These are phyloP conservation scores for Sclerotinia minor DNA, from an alignment of 2,329 filamentous ascomycete genomes.

Conservation along the genomic window DNA sequence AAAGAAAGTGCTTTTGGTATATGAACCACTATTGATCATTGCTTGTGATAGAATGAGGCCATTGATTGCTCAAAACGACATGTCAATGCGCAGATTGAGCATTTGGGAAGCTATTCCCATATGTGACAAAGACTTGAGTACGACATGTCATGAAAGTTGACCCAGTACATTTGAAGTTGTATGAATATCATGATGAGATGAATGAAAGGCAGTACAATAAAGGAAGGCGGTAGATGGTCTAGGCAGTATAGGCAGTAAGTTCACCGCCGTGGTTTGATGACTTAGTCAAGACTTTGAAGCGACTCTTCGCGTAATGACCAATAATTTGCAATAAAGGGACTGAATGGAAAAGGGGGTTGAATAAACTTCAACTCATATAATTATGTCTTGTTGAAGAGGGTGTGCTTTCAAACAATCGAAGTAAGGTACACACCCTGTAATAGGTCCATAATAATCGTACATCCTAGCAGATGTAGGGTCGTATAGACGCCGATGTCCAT, in stretches of 20 bases:
- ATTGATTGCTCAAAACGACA: background rate
- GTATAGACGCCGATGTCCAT: too few species aligned
- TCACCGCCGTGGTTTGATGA: too few species aligned
- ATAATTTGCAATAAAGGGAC: background rate
- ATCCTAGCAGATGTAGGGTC: too few species aligned
- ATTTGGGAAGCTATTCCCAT: background rate
- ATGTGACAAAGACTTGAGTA: background rate
- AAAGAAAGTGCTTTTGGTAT: background rate
- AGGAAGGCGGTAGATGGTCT: constrained; percentile 9
- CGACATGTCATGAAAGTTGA: background rate
- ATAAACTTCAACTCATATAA: background rate
- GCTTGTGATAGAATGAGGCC: background rate
- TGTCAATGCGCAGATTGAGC: background rate
- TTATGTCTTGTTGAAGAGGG: background rate
- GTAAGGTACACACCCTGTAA: background rate
- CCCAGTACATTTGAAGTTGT: background rate
- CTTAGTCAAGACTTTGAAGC: background rate
- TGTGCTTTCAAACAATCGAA: background rate
- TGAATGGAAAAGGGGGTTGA: constrained; percentile 12
- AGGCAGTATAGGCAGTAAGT: background rate
- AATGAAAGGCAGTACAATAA: background rate
- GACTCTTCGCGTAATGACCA: background rate
- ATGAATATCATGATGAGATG: background rate
- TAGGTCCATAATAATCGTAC: background rate
- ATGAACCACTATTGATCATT: background rate